phyloP scores from a whole-genome alignment of 2,329 filamentous ascomycete genomes.

The Colletotrichum cordylinicola region DNA sequence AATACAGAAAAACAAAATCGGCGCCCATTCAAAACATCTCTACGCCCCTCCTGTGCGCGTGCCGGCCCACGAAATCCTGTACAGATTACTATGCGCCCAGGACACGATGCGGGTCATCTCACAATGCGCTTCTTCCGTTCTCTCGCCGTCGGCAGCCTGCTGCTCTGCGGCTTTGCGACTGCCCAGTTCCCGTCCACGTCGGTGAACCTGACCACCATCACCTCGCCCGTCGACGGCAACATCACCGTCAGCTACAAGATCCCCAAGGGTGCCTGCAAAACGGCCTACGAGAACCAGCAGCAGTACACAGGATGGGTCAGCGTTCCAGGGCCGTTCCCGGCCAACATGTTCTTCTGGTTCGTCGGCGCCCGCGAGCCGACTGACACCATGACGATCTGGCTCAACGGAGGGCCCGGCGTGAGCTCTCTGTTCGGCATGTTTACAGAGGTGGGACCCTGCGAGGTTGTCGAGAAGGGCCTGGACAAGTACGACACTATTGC shows the following conservation, averaged over 20 bases:
- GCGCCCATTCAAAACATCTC: not conserved
- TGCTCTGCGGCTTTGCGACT: not conserved
- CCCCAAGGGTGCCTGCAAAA: slow-evolving; percentile 66
- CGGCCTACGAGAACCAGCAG: slow-evolving; percentile 67
- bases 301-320: slow-evolving; percentile 76
- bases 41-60: not conserved
- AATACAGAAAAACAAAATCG: not conserved
- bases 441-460: slow-evolving; percentile 61
- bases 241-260: slow-evolving; percentile 74
- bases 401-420: slow-evolving; percentile 71
- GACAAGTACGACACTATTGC: slow-evolving; percentile 60
- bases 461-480: slow-evolving; percentile 52
- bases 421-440: slow-evolving; percentile 72
- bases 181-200: slow-evolving; percentile 19
- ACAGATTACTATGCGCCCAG: slow-evolving; percentile 12
- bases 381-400: slow-evolving; percentile 60
- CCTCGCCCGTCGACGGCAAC: slow-evolving; percentile 65
- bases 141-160: slow-evolving; percentile 8
- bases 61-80: not conserved
- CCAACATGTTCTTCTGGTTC: slow-evolving; percentile 59
- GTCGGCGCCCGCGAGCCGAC: slow-evolving; percentile 50
- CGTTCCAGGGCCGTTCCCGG: slow-evolving; percentile 59
- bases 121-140: slow-evolving; percentile 14
- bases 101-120: slow-evolving; percentile 19
- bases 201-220: slow-evolving; percentile 58